These are phyloP conservation scores for Stropharia rugosoannulata DNA, from an alignment of 768 basidiomycete genomes.

Conservation along the genomic window DNA sequence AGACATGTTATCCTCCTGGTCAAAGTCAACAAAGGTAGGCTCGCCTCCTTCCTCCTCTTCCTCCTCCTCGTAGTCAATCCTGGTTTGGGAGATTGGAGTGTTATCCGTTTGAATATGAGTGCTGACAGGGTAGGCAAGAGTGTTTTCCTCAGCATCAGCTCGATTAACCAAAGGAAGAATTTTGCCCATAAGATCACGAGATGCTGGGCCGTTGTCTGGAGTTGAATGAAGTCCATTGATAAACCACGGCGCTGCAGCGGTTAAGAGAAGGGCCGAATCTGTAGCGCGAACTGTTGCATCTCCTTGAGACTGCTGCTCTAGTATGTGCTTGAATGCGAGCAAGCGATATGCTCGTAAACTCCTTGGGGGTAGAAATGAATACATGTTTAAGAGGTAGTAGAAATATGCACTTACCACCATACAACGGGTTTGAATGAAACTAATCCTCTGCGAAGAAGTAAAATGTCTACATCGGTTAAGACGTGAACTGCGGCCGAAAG, in stretches of 20 bases:
- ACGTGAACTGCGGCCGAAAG: no score
- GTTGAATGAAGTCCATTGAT: constrained; percentile 24
- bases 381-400: background rate
- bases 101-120: background rate
- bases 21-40: background rate
- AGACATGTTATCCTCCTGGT: background rate
- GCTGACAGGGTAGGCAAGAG: constrained; percentile 13
- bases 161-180: constrained; percentile 18
- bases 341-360: constrained; percentile 17
- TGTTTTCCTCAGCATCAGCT: constrained; percentile 6
- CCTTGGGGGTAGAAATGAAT: constrained; percentile 9
- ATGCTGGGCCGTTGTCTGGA: constrained; percentile 18
- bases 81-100: no score
- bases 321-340: constrained; percentile 13
- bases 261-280: constrained; percentile 16
- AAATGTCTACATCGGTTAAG: no score
- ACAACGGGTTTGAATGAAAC: no score
- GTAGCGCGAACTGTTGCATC: background rate
- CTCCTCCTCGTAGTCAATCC: background rate
- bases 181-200: constrained; percentile 16
- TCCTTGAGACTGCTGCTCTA: constrained; percentile 14
- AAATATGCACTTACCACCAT: constrained; percentile 11
- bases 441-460: no score
- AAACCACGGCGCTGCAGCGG: constrained; percentile 18
- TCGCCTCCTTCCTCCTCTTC: constrained; percentile 3